Evolutionary conservation across 2,329 filamentous ascomycete species (phyloP).

Genomic region (Colletotrichum coccodes): DNA sequence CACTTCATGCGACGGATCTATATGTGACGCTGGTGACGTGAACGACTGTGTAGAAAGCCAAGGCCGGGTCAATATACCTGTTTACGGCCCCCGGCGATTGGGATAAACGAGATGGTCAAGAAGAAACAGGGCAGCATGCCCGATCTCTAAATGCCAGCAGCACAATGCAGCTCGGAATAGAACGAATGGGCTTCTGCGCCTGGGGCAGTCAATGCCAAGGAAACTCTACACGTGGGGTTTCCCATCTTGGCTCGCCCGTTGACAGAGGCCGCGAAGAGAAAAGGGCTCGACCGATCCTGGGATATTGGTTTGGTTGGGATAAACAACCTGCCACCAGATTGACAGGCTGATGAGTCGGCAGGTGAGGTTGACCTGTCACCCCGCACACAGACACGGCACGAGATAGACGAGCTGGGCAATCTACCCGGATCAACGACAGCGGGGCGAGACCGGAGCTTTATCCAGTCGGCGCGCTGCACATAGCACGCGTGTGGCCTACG

Average conservation of each 20-base stretch:
- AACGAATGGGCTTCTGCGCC: not conserved
- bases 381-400: not conserved
- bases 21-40: not conserved
- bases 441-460: not conserved
- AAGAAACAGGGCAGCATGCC: not conserved
- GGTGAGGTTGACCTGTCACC: not conserved
- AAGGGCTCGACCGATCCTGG: not conserved
- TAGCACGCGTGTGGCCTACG: no score
- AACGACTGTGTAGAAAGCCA: not conserved
- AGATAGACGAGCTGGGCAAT: not conserved
- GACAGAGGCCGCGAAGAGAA: not conserved
- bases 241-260: not conserved
- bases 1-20: not conserved
- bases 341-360: not conserved
- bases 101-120: not conserved
- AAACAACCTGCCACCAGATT: not conserved
- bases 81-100: not conserved
- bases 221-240: not conserved
- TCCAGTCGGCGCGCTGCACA: not conserved
- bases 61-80: slow-evolving; percentile 1
- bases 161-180: not conserved
- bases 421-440: not conserved
- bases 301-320: not conserved
- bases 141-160: no score
- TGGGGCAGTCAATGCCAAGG: not conserved